These are phyloP conservation scores for Curvularia spicifera DNA, from an alignment of 2,329 filamentous ascomycete species.

Conservation along the genomic window DNA sequence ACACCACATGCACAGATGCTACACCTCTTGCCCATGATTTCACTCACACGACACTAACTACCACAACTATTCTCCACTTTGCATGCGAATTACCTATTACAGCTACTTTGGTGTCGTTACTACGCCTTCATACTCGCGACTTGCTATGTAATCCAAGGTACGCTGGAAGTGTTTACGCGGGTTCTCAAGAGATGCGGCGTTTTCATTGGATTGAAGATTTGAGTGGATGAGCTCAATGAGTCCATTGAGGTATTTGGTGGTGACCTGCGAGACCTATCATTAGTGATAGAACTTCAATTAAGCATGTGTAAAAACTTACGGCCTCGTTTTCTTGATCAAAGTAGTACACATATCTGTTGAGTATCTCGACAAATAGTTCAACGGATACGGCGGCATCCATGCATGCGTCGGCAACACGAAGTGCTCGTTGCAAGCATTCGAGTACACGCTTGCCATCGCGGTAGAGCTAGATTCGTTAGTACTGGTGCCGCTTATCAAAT, in stretches of 20 bases:
- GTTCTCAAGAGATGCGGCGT: conserved; percentile 81
- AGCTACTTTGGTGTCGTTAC: conserved; percentile 68
- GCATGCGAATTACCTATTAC: conserved; percentile 2
- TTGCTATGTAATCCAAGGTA: conserved; percentile 90
- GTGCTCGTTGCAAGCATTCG: conserved; percentile 91
- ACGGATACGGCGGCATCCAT: conserved; percentile 98
- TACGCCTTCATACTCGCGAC: conserved; percentile 91
- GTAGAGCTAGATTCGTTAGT: conserved; percentile 67
- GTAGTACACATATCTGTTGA: conserved; percentile 98
- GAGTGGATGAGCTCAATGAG: conserved; percentile 98
- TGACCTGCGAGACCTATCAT: conserved; percentile 63
- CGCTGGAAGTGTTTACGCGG: conserved; percentile 94
- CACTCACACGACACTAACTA: conserved; percentile 11
- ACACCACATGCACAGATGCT: not conserved
- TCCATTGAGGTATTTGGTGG: conserved; percentile 96
- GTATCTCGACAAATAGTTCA: conserved; percentile 96
- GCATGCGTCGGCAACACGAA: conserved; percentile 95
- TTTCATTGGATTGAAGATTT: conserved; percentile 85
- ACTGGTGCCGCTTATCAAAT: not conserved
- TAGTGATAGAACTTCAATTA: not conserved
- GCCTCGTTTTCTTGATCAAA: conserved; percentile 99
- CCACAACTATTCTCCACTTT: not conserved
- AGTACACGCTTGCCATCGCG: conserved; percentile 96
- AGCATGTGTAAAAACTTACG: conserved; percentile 55
- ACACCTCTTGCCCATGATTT: not conserved